Conservation (phyloP, 75 land plant species). For the Selaginella moellendorffii region DNA sequence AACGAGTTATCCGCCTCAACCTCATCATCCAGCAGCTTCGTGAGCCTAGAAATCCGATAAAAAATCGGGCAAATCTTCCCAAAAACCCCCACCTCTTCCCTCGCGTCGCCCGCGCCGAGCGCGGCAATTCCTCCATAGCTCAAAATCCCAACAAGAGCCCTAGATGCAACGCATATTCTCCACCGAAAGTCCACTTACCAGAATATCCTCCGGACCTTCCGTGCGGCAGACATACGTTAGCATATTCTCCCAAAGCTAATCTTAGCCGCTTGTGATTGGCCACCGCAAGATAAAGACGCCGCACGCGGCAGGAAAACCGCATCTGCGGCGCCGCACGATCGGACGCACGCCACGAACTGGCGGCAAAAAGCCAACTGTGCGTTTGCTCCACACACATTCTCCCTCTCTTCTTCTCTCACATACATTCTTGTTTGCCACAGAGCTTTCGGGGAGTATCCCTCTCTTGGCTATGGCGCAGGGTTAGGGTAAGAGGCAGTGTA, state of each 20-base stretch:
- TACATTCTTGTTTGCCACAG: not conserved
- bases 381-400: not conserved
- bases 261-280: no score
- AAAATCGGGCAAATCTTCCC: no score
- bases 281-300: not conserved
- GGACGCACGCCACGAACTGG: conserved; percentile 1
- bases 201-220: no score
- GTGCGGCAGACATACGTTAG: not conserved
- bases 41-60: conserved; percentile 41
- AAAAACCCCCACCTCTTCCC: not conserved
- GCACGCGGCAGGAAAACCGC: no score
- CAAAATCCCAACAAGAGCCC: not conserved
- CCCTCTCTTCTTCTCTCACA: not conserved
- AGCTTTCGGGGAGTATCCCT: not conserved
- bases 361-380: not conserved
- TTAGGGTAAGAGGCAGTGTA: no score
- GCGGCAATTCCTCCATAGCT: not conserved
- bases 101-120: not conserved
- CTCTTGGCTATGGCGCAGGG: not conserved
- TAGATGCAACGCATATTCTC: not conserved
- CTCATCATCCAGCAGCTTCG: conserved; percentile 81
- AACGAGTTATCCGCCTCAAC: conserved; percentile 70
- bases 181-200: not conserved
- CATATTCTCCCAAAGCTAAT: no score
- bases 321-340: no score